Percentiles rank a stretch among this genome's conserved stretches.
These are phyloP conservation scores for Ceratocystis variospora DNA, from an alignment of 2,329 filamentous ascomycete species.

Conservation along the genomic window DNA sequence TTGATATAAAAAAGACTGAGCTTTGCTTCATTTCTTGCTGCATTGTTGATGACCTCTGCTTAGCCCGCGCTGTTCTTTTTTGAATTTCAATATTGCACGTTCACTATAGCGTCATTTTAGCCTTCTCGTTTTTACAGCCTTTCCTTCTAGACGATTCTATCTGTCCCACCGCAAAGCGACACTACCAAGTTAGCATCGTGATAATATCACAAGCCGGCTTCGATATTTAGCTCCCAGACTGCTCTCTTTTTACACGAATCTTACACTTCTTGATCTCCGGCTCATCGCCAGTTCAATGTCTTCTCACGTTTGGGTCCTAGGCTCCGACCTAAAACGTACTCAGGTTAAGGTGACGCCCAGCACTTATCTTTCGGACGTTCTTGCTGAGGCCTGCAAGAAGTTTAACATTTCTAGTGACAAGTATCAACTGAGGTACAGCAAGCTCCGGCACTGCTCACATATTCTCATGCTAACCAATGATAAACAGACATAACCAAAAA, in stretches of 20 bases:
- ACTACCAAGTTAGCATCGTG: not conserved
- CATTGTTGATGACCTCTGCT: not conserved
- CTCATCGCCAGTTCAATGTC: conserved; percentile 44
- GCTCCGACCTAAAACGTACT: conserved; percentile 61
- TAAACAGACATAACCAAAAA: conserved; percentile 62
- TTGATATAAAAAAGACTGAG: not conserved
- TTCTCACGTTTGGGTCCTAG: conserved; percentile 77
- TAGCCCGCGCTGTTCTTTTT: not conserved
- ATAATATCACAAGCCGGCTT: not conserved
- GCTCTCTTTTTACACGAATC: not conserved
- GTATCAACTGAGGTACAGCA: conserved; percentile 61
- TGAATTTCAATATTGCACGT: not conserved
- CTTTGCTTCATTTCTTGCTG: not conserved
- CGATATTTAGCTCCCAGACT: not conserved
- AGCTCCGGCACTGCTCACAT: not conserved
- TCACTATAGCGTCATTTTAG: not conserved
- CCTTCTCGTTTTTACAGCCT: not conserved
- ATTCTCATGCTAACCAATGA: not conserved
- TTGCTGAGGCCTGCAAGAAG: conserved; percentile 77
- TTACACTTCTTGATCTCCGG: not conserved
- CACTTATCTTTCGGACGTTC: conserved; percentile 70
- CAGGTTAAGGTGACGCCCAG: conserved; percentile 71
- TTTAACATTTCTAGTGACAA: conserved; percentile 58
- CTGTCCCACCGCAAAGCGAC: not conserved
- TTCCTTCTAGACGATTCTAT: not conserved